phyloP scores from a whole-genome alignment of 1,284 basidiomycete genomes.

The Cutaneotrichosporon daszewskae region DNA sequence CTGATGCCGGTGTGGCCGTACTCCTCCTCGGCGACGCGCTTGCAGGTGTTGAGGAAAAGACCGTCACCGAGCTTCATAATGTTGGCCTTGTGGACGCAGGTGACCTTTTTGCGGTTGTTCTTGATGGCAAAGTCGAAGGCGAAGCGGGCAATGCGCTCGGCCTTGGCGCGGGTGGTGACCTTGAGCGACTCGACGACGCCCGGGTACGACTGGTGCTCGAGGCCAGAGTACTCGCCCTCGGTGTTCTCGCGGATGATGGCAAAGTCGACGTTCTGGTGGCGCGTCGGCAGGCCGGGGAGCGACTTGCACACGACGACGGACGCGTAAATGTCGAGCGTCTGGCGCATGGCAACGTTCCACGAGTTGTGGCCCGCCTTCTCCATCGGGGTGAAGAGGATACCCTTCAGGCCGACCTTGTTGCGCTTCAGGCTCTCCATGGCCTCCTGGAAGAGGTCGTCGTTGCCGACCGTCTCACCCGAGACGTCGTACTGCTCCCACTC shows the following conservation, averaged over 20 bases:
- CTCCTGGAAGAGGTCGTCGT: conserved; percentile 93
- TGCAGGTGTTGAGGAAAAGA: conserved; percentile 98
- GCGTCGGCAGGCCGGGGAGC: conserved; percentile 91
- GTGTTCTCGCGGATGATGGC: conserved; percentile 99
- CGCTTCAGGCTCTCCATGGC: conserved; percentile 94
- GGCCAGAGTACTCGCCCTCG: conserved; percentile 98
- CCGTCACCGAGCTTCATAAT: conserved; percentile 99
- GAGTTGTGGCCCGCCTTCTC: conserved; percentile 95
- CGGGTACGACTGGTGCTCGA: conserved; percentile 97
- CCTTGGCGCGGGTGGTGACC: conserved; percentile 91
- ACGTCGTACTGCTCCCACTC: conserved; percentile 99
- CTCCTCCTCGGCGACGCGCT: conserved; percentile 79
- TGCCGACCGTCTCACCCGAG: conserved; percentile 79
- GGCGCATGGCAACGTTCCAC: conserved; percentile 99
- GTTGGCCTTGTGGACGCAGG: conserved; percentile 99
- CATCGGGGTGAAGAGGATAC: conserved; percentile 97
- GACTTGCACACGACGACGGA: conserved; percentile 98
- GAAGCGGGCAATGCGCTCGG: conserved; percentile 93
- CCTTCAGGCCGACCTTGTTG: conserved; percentile 98
- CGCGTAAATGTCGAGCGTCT: conserved; percentile 98
- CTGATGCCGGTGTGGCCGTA: conserved; percentile 90
- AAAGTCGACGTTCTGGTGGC: conserved; percentile 95
- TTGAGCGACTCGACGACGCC: conserved; percentile 99
- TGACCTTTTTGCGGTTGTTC: conserved; percentile 99
- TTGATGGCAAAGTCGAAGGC: conserved; percentile 99